phyloP scores from a whole-genome alignment of 331 rosid genomes.

The Prunus yedoensis region DNA sequence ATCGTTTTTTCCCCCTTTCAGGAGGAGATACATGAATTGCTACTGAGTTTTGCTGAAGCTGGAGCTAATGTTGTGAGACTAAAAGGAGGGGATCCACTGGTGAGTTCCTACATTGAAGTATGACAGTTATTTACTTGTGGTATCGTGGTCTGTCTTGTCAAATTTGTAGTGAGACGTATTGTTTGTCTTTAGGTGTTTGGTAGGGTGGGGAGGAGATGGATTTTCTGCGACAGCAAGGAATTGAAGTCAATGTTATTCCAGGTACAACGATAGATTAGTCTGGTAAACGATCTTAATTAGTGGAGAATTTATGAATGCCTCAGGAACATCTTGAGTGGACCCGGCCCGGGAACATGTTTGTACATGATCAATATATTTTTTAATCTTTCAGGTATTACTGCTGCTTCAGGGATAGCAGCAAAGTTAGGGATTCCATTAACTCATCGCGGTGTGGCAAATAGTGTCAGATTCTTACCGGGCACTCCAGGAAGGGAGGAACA shows the following conservation, averaged over 20 bases:
- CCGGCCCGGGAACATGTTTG: not conserved
- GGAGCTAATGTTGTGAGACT: slow-evolving; percentile 96
- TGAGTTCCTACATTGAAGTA: slow-evolving; percentile 34
- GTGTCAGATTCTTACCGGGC: slow-evolving; percentile 94
- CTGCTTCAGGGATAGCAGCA: slow-evolving; percentile 98
- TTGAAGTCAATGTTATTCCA: slow-evolving; percentile 92
- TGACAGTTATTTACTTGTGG: not conserved
- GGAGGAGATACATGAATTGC: slow-evolving; percentile 97
- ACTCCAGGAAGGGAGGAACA: slow-evolving; percentile 88
- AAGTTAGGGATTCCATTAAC: slow-evolving; percentile 90
- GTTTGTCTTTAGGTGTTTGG: slow-evolving; percentile 80
- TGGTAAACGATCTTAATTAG: slow-evolving; percentile 3
- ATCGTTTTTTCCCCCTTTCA: slow-evolving; percentile 24
- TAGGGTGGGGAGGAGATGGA: slow-evolving; percentile 99
- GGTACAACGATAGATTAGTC: slow-evolving; percentile 41
- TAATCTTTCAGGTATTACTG: slow-evolving; percentile 75
- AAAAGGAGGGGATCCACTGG: slow-evolving; percentile 99
- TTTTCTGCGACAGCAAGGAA: slow-evolving; percentile 87
- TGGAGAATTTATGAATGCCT: slow-evolving; percentile 11
- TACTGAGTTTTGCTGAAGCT: slow-evolving; percentile 93
- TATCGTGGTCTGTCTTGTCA: slow-evolving; percentile 5
- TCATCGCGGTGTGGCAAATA: slow-evolving; percentile 81
- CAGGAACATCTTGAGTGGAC: not conserved
- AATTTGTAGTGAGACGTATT: slow-evolving; percentile 11
- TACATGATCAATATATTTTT: not conserved